These are phyloP conservation scores for Ophiostoma sp. DNA, from an alignment of 2,329 filamentous ascomycete species.

Conservation along the genomic window DNA sequence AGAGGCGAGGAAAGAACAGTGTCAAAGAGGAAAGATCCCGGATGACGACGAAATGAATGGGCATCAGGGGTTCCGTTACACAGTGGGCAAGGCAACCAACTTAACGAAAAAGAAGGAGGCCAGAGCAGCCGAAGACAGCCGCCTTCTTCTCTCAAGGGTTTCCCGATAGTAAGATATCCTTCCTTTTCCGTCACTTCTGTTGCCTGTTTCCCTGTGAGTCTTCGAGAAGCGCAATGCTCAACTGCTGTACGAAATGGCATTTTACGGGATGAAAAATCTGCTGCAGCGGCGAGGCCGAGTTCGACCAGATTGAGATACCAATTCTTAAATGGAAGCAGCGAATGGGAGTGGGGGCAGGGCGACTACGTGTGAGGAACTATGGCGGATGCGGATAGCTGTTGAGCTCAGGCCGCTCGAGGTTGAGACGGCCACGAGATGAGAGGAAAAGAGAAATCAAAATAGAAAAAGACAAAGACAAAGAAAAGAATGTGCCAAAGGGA, in stretches of 20 bases:
- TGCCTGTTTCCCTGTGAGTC: neutral
- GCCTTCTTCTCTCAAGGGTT: neutral
- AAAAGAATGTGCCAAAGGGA: neutral
- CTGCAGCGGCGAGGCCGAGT: slow-evolving; percentile 21
- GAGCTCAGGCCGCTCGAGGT: no score
- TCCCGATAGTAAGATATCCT: neutral
- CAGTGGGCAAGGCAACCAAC: slow-evolving; percentile 8
- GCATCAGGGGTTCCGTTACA: neutral
- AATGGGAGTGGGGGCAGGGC: neutral
- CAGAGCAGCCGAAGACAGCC: neutral
- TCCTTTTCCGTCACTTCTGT: neutral
- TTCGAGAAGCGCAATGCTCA: neutral
- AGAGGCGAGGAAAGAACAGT: slow-evolving; percentile 1
- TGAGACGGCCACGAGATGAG: neutral
- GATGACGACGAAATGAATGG: neutral
- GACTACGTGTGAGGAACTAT: slow-evolving; percentile 1
- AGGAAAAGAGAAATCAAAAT: neutral
- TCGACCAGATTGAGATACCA: neutral
- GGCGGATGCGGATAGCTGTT: neutral
- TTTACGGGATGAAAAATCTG: neutral
- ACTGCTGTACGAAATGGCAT: no score
- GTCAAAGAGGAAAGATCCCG: neutral
- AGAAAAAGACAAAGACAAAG: neutral
- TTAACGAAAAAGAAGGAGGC: neutral
- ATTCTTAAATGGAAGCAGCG: neutral